Base-by-base conservation (phyloP, 192 early-diverging fungal species). In the Umbelopsis ramanniana region DNA sequence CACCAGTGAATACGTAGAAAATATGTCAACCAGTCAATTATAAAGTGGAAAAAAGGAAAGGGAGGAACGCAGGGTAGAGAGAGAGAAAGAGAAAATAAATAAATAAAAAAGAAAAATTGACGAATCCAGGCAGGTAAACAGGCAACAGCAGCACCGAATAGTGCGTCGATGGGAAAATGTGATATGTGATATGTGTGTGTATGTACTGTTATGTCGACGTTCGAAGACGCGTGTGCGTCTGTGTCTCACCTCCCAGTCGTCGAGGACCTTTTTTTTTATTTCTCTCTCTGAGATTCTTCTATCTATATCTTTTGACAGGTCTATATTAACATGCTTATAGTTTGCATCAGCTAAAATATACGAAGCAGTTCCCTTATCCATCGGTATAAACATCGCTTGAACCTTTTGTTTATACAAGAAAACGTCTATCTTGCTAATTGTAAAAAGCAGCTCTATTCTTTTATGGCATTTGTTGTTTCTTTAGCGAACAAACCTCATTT, bases 81-180 rank as follows among this genome's bases (percentile, higher is more conserved):
- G 26, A 63, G 57, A 63, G 33, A 63, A 14, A 35, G 57, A 35
- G 54, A 63, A 35, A 63, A 37, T 26, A 63, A 63, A 33, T 35
- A 63, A 38, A 29, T 29, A 63, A 63, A 63, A 19, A 63, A 63
- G 26, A 54, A 54, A 24, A 54, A 54, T 26, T 4, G 0, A 6
- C n/a, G 26, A 63, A 38, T 63, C 26, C 35, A 29, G 33, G 17
- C 19, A 50, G 15, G 5, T 50, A 17, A 50, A 29, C 29, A 29
- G 29, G 29, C 29, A 29, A n/a, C 19, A n/a, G 48, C n/a, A 50
- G 14, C 48, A 21, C n/a, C 19, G n/a, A 48, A 14, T 48, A 4
- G 4, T 12, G 15, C 33, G 29, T 29, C 19, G 57, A 63, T 63
- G 57, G 57, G 57, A 63, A 63, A 63, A 63, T 63, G 57, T 37